A percentile compares a stretch with the other conserved stretches of the same genome.
phyloP scores from a whole-genome alignment of 192 early-diverging fungal species.

The Backusella australiensis region DNA sequence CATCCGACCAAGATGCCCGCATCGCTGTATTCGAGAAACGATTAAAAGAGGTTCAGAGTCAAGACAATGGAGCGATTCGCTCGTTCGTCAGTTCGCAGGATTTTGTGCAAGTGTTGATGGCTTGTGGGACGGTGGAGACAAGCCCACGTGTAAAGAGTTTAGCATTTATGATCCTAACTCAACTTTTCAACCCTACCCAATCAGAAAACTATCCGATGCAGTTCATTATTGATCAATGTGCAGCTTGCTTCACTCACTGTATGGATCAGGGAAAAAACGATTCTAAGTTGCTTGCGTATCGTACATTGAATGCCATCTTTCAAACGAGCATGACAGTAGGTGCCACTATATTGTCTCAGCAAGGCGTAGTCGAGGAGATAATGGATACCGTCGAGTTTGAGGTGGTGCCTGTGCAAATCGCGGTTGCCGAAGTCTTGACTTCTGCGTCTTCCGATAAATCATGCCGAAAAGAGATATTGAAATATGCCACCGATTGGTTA shows the following conservation, averaged over 20 bases:
- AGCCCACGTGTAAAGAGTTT: slow-evolving; percentile 13
- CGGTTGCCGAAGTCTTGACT: slow-evolving; percentile 55
- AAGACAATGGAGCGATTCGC: slow-evolving; percentile 1
- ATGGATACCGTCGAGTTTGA: slow-evolving; percentile 84
- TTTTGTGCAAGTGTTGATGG: slow-evolving; percentile 20
- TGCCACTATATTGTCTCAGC: slow-evolving; percentile 53
- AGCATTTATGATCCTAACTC: slow-evolving; percentile 29
- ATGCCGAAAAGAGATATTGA: slow-evolving; percentile 53
- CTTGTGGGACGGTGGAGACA: slow-evolving; percentile 21
- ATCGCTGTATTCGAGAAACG: not conserved
- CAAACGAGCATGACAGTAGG: slow-evolving; percentile 63
- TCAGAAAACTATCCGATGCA: slow-evolving; percentile 20
- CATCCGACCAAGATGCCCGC: slow-evolving; percentile 15
- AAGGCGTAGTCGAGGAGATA: slow-evolving; percentile 68
- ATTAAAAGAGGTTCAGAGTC: slow-evolving; percentile 4
- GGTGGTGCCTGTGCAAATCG: slow-evolving; percentile 59
- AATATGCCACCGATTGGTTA: slow-evolving; percentile 50
- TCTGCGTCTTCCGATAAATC: slow-evolving; percentile 61
- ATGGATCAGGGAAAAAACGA: slow-evolving; percentile 37
- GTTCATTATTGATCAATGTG: slow-evolving; percentile 31
- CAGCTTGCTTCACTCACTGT: slow-evolving; percentile 26
- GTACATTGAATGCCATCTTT: slow-evolving; percentile 63
- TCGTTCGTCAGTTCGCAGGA: slow-evolving; percentile 24
- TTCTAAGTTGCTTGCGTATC: slow-evolving; percentile 32
- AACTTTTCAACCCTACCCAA: slow-evolving; percentile 21